phyloP scores from a whole-genome alignment of 139 green algal species.

The Chlamydomonas sp. region DNA sequence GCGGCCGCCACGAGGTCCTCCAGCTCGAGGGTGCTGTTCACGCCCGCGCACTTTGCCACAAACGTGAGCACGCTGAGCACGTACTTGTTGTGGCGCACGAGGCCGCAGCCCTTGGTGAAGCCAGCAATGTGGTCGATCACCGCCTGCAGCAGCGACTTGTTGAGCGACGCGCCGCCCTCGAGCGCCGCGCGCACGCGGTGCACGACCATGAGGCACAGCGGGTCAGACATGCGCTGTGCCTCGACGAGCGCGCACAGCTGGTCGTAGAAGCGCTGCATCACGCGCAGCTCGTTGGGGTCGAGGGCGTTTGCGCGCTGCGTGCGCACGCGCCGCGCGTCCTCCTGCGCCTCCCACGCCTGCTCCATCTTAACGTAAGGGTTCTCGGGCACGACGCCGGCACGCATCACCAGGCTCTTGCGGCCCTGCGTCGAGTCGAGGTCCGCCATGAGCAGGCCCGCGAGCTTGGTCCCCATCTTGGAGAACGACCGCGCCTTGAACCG shows the following conservation, averaged over 20 bases:
- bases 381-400: background rate
- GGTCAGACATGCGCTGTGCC: constrained; percentile 48
- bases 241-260: constrained; percentile 52
- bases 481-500: constrained; percentile 29
- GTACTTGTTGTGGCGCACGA: constrained; percentile 43
- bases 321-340: constrained; percentile 6
- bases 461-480: constrained; percentile 18
- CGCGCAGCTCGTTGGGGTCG: constrained; percentile 34
- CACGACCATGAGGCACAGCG: constrained; percentile 46
- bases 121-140: constrained; percentile 29
- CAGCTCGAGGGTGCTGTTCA: constrained; percentile 29
- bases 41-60: constrained; percentile 43
- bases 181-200: constrained; percentile 47
- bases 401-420: constrained; percentile 3
- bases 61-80: constrained; percentile 45
- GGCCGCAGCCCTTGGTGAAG: constrained; percentile 22
- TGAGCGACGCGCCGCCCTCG: constrained; percentile 45
- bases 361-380: constrained; percentile 31
- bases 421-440: constrained; percentile 18
- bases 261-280: constrained; percentile 56
- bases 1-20: constrained; percentile 27
- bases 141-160: constrained; percentile 26
- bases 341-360: constrained; percentile 13
- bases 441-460: constrained; percentile 21
- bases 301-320: constrained; percentile 6